Percentiles rank a stretch among this genome's conserved stretches.
Evolutionary conservation across 371 early-diverging fungal species (phyloP).

Genomic region (Mucor lusitanicus): DNA sequence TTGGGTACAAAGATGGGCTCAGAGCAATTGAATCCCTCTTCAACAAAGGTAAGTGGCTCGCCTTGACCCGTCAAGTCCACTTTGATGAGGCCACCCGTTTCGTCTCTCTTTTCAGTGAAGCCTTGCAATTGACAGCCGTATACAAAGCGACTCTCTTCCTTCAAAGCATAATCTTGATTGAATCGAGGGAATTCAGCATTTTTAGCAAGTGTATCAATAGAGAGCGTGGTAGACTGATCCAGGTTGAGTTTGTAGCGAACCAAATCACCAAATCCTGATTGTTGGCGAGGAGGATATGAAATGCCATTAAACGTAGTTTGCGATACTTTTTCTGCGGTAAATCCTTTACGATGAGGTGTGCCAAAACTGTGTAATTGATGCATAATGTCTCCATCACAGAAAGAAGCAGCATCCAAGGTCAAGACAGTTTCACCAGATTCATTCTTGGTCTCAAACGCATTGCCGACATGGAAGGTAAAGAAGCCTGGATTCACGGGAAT

Average conservation of each 20-base stretch:
- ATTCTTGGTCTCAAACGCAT: conserved; percentile 49
- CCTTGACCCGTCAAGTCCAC: conserved; percentile 34
- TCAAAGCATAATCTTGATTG: conserved; percentile 5
- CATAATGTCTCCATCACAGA: conserved; percentile 33
- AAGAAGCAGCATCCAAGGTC: conserved; percentile 34
- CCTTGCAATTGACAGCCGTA: conserved; percentile 48
- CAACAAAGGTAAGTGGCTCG: not conserved
- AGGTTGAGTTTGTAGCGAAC: conserved; percentile 25
- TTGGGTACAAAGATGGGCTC: conserved; percentile 69
- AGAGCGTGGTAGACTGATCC: conserved; percentile 16
- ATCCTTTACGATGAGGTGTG: conserved; percentile 20
- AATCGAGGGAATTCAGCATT: conserved; percentile 57
- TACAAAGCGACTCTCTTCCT: conserved; percentile 24
- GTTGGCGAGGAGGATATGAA: conserved; percentile 15
- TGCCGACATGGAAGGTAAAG: conserved; percentile 58
- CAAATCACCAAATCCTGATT: conserved; percentile 34
- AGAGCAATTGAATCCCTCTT: conserved; percentile 51
- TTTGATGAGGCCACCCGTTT: conserved; percentile 42
- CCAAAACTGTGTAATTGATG: conserved; percentile 38
- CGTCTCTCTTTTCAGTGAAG: conserved; percentile 26
- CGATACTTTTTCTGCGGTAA: not conserved
- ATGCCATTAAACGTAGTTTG: conserved; percentile 20
- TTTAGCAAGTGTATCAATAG: conserved; percentile 21
- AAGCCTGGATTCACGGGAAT: conserved; percentile 42
- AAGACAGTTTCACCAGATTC: conserved; percentile 26